phyloP scores from a whole-genome alignment of 371 early-diverging fungal genomes.

The Syncephalastrum monosporum region DNA sequence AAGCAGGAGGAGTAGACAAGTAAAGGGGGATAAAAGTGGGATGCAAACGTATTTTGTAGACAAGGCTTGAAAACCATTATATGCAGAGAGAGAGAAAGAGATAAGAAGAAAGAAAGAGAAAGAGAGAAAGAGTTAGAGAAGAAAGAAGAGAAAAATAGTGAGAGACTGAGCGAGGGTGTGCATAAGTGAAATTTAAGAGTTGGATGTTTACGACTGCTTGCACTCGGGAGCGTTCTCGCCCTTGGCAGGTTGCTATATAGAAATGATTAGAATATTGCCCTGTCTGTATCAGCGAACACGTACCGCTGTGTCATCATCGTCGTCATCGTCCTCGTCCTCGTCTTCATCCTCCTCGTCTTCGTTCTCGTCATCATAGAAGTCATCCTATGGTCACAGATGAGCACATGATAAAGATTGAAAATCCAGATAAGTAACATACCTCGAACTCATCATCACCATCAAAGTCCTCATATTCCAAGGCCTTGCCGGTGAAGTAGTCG shows the following conservation, averaged over 20 bases:
- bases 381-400: constrained; percentile 35
- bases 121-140: constrained; percentile 1
- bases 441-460: constrained; percentile 70
- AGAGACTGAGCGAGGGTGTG: neutral
- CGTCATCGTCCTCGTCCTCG: constrained; percentile 52
- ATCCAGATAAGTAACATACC: constrained; percentile 20
- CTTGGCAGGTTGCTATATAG: constrained; percentile 15
- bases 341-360: constrained; percentile 60
- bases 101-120: neutral
- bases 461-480: constrained; percentile 77
- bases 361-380: constrained; percentile 67
- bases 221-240: constrained; percentile 65
- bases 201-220: constrained; percentile 49
- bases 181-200: constrained; percentile 3
- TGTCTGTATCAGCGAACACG: constrained; percentile 1
- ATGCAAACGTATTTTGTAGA: too few species aligned
- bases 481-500: constrained; percentile 98
- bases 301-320: constrained; percentile 54
- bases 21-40: too few species aligned
- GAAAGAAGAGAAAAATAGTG: neutral
- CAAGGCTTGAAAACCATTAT: too few species aligned
- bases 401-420: constrained; percentile 37
- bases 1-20: too few species aligned
- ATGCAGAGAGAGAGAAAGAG: constrained; percentile 3
- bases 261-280: constrained; percentile 10